Percentiles rank a stretch among this genome's conserved stretches.
phyloP scores from a whole-genome alignment of 2,329 filamentous ascomycete species.

The Diaporthe velutina region DNA sequence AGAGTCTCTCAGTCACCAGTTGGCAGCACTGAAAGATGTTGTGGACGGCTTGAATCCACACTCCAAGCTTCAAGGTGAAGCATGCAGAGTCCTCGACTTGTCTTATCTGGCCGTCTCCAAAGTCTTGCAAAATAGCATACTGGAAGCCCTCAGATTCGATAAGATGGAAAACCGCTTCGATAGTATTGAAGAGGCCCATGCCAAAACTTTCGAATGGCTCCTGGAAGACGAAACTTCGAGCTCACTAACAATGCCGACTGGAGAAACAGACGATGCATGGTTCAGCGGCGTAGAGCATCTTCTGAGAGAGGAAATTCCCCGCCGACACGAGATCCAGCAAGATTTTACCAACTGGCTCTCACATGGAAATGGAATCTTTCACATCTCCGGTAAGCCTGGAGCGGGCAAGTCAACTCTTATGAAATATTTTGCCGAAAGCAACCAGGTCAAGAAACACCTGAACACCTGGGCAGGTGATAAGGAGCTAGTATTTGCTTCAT shows the following conservation, averaged over 20 bases:
- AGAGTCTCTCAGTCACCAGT: not conserved
- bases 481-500: slow-evolving; percentile 35
- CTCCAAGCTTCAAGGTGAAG: slow-evolving; percentile 10
- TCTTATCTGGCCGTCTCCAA: slow-evolving; percentile 14
- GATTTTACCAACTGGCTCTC: slow-evolving; percentile 39
- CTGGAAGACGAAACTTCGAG: not conserved
- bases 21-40: not conserved
- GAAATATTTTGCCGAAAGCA: slow-evolving; percentile 43
- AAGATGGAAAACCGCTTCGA: slow-evolving; percentile 19
- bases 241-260: not conserved
- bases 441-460: slow-evolving; percentile 34
- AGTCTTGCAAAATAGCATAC: slow-evolving; percentile 3
- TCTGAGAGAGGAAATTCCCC: not conserved
- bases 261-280: not conserved
- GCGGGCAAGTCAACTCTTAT: slow-evolving; percentile 47
- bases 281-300: not conserved
- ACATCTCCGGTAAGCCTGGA: slow-evolving; percentile 46
- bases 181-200: not conserved
- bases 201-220: slow-evolving; percentile 25
- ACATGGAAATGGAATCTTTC: slow-evolving; percentile 39
- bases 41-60: not conserved
- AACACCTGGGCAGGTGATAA: slow-evolving; percentile 38
- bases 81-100: not conserved
- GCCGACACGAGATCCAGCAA: not conserved
- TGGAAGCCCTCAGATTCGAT: slow-evolving; percentile 16